A percentile compares a stretch with the other conserved stretches of the same genome.
These are phyloP conservation scores for Pyrenochaeta sp. DNA, from an alignment of 2,329 filamentous ascomycete genomes.

Conservation along the genomic window DNA sequence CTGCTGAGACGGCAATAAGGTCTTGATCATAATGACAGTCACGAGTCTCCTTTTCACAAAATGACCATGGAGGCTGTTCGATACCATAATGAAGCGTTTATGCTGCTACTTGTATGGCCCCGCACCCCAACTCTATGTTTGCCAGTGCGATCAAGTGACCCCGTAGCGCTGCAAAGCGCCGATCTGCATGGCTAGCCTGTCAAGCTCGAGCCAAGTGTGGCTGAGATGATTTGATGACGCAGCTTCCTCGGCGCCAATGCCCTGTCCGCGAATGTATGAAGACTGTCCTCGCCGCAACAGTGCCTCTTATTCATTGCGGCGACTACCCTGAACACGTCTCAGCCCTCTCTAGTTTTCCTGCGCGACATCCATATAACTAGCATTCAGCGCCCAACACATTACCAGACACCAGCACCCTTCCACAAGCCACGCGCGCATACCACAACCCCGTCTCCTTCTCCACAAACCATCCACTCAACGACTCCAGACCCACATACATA, in stretches of 20 bases:
- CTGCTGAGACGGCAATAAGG: slow-evolving; percentile 9
- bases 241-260: slow-evolving; percentile 28
- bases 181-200: not conserved
- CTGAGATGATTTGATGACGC: slow-evolving; percentile 31
- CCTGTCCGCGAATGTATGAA: slow-evolving; percentile 1
- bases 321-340: not conserved
- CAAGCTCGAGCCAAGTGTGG: slow-evolving; percentile 35
- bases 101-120: not conserved
- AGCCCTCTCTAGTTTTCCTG: not conserved
- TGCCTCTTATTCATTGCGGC: not conserved
- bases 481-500: not conserved
- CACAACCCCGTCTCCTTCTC: not conserved
- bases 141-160: not conserved
- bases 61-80: slow-evolving; percentile 18
- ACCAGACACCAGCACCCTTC: not conserved
- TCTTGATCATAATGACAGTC: slow-evolving; percentile 24
- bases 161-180: not conserved
- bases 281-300: slow-evolving; percentile 4
- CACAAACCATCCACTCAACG: not conserved
- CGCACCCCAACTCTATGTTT: not conserved
- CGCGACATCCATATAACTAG: not conserved
- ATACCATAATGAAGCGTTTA: slow-evolving; percentile 19
- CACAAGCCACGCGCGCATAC: not conserved
- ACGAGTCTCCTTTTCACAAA: slow-evolving; percentile 37
- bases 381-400: not conserved